Evolutionary conservation across 1,284 basidiomycete genomes (phyloP), one percentile per base, ranked within the genome.

Genomic region (Ceratobasidium sp.): DNA sequence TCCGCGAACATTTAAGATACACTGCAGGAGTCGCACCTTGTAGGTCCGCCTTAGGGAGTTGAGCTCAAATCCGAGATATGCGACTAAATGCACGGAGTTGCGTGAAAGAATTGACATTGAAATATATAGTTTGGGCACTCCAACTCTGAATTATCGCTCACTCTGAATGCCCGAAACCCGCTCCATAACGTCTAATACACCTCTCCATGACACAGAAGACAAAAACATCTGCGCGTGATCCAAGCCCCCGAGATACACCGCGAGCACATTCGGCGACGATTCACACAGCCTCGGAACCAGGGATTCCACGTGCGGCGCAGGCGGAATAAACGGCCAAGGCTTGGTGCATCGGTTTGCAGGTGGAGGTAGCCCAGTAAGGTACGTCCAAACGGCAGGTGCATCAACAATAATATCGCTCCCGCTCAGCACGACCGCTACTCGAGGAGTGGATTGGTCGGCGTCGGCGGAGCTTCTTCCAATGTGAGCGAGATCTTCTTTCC

Each of bases 341-440:
- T 38, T 17, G 17, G 23, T 13, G 3, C 4, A 33, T 13, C 62
- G 23, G 57, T 62, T 44, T 5, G n/a, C 23, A 2, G 70, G 70
- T 28, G 46, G 44, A 3, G 57, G 38, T 5, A 62, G 42, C n/a
- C 83, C 85, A 0, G 90, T 90, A 56, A 92, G 82, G 80, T 92
- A 91, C 78, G 81, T 82, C 80, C 88, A 82, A 56, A 92, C 88
- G 44, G 84, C 85, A 44, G 83, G 83, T 5, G 89, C 83, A 64
- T 90, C 87, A 3, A 92, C 87, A 57, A 92, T 88, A 82, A 91
- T 91, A 81, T 92, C 91, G 64, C 83, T 81, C 10, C 87, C 90
- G 38, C 87, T 86, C 46, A 92, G 82, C 40, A 87, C 84, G 2
- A 92, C 86, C 2, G 85, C 84, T 1, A 88, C 80, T 67, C 84